A percentile compares a stretch with the other conserved stretches of the same genome.
These are phyloP conservation scores for Leucocoprinus birnbaumii DNA, from an alignment of 768 basidiomycete genomes.

Conservation along the genomic window DNA sequence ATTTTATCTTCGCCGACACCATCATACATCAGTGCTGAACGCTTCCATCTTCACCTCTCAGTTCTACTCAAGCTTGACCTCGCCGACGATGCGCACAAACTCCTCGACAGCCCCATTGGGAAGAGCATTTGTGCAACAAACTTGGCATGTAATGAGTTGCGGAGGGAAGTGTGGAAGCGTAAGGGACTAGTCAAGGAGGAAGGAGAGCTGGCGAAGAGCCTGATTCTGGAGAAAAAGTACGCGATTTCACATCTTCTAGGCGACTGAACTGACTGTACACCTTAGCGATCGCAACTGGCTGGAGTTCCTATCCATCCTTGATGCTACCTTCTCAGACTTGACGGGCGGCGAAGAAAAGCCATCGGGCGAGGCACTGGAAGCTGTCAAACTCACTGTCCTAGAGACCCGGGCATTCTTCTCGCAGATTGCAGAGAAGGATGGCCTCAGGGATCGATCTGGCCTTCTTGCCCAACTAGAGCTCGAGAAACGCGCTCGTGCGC, in stretches of 20 bases:
- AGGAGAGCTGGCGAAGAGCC: slow-evolving; percentile 53
- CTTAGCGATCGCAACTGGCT: slow-evolving; percentile 82
- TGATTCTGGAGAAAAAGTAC: slow-evolving; percentile 60
- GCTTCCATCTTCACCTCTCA: slow-evolving; percentile 72
- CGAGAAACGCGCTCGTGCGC: slow-evolving; percentile 52
- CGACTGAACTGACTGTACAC: slow-evolving; percentile 9
- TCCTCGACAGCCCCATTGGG: slow-evolving; percentile 69
- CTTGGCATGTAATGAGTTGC: slow-evolving; percentile 70
- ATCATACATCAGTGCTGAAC: slow-evolving; percentile 65
- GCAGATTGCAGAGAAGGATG: slow-evolving; percentile 61
- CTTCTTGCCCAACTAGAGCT: slow-evolving; percentile 74
- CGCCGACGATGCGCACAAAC: slow-evolving; percentile 65
- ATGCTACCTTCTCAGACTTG: slow-evolving; percentile 51
- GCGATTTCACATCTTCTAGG: slow-evolving; percentile 15
- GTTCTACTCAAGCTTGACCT: slow-evolving; percentile 69
- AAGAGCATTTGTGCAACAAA: slow-evolving; percentile 65
- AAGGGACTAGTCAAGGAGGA: slow-evolving; percentile 61
- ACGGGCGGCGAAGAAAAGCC: slow-evolving; percentile 17
- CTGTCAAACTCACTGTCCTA: slow-evolving; percentile 27
- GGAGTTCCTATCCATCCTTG: slow-evolving; percentile 73
- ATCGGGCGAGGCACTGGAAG: slow-evolving; percentile 31
- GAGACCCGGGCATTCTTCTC: slow-evolving; percentile 51
- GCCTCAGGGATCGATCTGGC: slow-evolving; percentile 70
- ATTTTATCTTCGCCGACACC: slow-evolving; percentile 61
- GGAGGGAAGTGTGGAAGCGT: slow-evolving; percentile 65